Conservation (phyloP, 176 grass and related monocot genomes). For the Zea mays region Zm-B73-REFERENCE-NAM-5.0 NC_050105.1:147348501-147349000, state of each 20-base stretch:
- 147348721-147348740: slow-evolving; percentile 24
- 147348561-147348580: background rate
- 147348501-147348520: slow-evolving; percentile 10
- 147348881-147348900: slow-evolving; percentile 6
- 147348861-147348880: slow-evolving; percentile 6
- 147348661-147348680: slow-evolving; percentile 7
- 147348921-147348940: background rate
- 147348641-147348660: slow-evolving; percentile 29
- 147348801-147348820: no score
- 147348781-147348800: no score
- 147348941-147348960: slow-evolving; percentile 12
- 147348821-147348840: background rate
- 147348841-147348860: slow-evolving; percentile 21
- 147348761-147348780: no score
- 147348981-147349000: slow-evolving; percentile 6
- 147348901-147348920: slow-evolving; percentile 21
- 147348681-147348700: slow-evolving; percentile 28
- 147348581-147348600: slow-evolving; percentile 1
- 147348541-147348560: slow-evolving; percentile 18
- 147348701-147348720: background rate
- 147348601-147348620: slow-evolving; percentile 6
- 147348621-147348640: background rate
- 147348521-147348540: background rate
- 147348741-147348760: no score
- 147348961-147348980: background rate